Conservation (phyloP, 495 filamentous ascomycete genomes). For the Aspergillus homomorphus region DNA sequence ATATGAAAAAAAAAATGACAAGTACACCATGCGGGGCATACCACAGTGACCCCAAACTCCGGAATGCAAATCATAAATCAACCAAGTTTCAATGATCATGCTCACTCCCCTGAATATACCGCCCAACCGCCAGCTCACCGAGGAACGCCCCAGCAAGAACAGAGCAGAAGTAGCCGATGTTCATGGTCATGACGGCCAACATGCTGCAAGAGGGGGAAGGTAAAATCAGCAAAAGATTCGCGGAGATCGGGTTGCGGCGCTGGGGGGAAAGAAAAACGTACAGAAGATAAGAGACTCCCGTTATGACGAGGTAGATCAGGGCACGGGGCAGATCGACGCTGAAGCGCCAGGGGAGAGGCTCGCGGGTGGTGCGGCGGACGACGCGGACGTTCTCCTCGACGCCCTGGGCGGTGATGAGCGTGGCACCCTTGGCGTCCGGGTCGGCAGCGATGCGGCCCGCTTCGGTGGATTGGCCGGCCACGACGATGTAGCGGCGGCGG, state of each 20-base stretch:
- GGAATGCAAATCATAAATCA: background rate
- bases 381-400: conserved; percentile 72
- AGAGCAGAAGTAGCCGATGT: conserved; percentile 92
- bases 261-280: conserved; percentile 48
- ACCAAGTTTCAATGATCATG: conserved; percentile 25
- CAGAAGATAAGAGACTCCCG: conserved; percentile 83
- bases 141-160: conserved; percentile 79
- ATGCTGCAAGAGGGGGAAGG: conserved; percentile 66
- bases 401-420: conserved; percentile 62
- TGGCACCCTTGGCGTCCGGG: conserved; percentile 55
- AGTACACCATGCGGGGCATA: no score
- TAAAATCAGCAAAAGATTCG: no score
- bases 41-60: background rate
- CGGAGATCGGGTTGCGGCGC: no score
- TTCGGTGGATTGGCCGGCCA: conserved; percentile 60
- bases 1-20: no score
- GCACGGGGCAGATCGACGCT: conserved; percentile 76
- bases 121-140: conserved; percentile 76
- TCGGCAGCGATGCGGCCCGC: conserved; percentile 52
- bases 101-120: conserved; percentile 50
- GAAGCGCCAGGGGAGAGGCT: conserved; percentile 65
- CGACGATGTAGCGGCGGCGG: conserved; percentile 70
- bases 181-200: conserved; percentile 98
- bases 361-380: conserved; percentile 49
- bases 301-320: conserved; percentile 60